Conservation (phyloP, 2,329 filamentous ascomycete species). For the Scopulariopsis brevicaulis region DNA sequence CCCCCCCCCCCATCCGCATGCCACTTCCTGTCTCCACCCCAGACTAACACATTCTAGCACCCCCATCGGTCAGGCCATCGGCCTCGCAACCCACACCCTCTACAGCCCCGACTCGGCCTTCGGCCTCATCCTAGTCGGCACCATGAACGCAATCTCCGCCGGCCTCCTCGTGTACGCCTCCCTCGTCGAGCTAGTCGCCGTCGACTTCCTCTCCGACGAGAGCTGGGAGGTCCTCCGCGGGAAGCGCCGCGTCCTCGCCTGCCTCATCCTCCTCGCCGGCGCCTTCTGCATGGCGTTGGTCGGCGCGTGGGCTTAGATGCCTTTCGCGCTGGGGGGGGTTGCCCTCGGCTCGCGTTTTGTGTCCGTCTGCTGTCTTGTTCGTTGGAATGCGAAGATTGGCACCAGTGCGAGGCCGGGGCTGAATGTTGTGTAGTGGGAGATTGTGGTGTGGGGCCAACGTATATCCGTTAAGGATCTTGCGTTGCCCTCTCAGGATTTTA, state of each 20-base stretch:
- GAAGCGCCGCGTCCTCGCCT: constrained; percentile 39
- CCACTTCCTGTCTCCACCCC: not conserved
- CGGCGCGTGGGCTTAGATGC: constrained; percentile 45
- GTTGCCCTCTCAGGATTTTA: too few relatives aligned
- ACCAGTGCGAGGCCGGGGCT: too few relatives aligned
- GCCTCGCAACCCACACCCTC: constrained; percentile 55
- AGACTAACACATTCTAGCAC: constrained; percentile 31
- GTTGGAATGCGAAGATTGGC: too few relatives aligned
- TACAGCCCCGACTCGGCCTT: constrained; percentile 57
- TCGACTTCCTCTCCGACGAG: constrained; percentile 59
- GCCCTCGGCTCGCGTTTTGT: too few relatives aligned
- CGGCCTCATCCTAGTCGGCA: constrained; percentile 58
- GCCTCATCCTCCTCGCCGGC: constrained; percentile 43
- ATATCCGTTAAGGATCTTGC: too few relatives aligned
- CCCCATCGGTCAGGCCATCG: constrained; percentile 63
- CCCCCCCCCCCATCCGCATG: constrained; percentile 16
- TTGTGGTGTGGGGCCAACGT: too few relatives aligned
- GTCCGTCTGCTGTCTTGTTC: too few relatives aligned
- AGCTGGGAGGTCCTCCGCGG: constrained; percentile 47
- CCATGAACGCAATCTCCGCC: constrained; percentile 64
- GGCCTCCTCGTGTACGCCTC: constrained; percentile 63
- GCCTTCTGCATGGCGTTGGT: constrained; percentile 54
- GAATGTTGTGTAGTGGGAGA: too few relatives aligned
- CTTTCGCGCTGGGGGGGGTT: too few relatives aligned
- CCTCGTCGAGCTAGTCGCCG: constrained; percentile 58